Evolutionary conservation across 2,329 filamentous ascomycete species (phyloP), one percentile per base, ranked within the genome.

Genomic region (Bipolaris sorokiniana): DNA sequence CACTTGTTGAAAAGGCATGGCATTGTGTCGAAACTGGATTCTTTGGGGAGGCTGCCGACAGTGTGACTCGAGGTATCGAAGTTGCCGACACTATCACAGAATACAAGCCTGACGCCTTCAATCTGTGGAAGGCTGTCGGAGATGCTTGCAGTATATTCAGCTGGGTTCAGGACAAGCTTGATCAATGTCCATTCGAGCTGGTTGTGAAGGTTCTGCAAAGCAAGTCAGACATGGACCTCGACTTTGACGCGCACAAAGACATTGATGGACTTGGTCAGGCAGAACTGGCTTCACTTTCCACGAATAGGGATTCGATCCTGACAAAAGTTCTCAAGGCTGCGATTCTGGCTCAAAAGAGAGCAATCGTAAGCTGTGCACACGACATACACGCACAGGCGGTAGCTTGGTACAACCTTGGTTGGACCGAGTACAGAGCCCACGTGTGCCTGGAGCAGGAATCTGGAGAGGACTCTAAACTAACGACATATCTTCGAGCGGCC

Each of bases 321-420:
- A 84, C 82, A 1, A 79, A 83, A 59, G 88, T 84, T 59, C 76
- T 96, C 0, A 84, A 90, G 59, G 86, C 89, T 13, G 86, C 90
- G 0, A 90, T 98, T 26, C 79, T 98, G 16, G 90, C 91, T 5
- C 91, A 96, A 75, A 99, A 98, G 75, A 86, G 91, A 62, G 92
- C 92, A 7, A 88, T 98, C 13, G 80, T 90, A 65, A 84, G 88
- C 37, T 89, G 89, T 15, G 80, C 87, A 0, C 81, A 88, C 56
- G 93, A 99, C 70, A 74, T 86, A 7, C 91, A 97, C 73, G 93
- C 94, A 3, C 93, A 96, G 76, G 91, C 95, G 1, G 91, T 98
- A n/a, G 91, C 93, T 0, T 95, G 94, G 84, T 99, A 97, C 77
- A 99, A 99, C 69, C 81, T 99, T 16, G 95, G 95, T 40, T 98